Percentiles rank a stretch among this genome's conserved stretches.
Conservation (phyloP, 768 basidiomycete species). For the Psilocybe cubensis region DNA sequence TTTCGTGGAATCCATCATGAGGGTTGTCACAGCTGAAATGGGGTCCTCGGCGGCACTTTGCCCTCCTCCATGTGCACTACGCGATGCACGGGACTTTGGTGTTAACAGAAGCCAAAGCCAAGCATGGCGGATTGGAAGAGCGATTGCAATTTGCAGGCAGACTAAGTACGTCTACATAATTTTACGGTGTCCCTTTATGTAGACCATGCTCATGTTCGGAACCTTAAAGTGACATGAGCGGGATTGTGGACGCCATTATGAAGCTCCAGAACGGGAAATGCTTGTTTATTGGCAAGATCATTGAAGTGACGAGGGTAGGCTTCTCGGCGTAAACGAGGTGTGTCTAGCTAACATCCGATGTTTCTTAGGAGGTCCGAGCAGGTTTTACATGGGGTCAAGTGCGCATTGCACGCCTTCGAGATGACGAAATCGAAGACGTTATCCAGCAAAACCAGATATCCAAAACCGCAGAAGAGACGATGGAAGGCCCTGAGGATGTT, state of each 20-base stretch:
- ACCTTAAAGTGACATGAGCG: conserved; percentile 34
- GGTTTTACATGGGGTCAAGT: conserved; percentile 42
- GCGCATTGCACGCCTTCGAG: conserved; percentile 29
- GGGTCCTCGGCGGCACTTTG: conserved; percentile 53
- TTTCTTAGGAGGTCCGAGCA: conserved; percentile 34
- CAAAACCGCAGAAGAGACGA: not conserved
- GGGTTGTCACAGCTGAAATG: conserved; percentile 55
- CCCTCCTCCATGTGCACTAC: conserved; percentile 40
- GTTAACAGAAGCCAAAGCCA: conserved; percentile 58
- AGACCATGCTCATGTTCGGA: too few relatives aligned
- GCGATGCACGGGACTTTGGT: conserved; percentile 40
- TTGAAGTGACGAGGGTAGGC: conserved; percentile 44
- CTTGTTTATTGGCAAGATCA: conserved; percentile 64
- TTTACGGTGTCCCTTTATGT: too few relatives aligned
- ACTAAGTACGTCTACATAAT: conserved; percentile 38
- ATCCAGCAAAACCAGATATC: not conserved
- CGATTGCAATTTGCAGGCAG: conserved; percentile 54
- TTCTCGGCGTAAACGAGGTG: not conserved
- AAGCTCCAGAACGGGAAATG: conserved; percentile 33
- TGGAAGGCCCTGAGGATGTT: conserved; percentile 11
- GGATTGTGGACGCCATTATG: conserved; percentile 29
- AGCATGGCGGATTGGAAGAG: conserved; percentile 66
- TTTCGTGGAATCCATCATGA: conserved; percentile 47
- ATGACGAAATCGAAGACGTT: conserved; percentile 32
- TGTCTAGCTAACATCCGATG: not conserved